phyloP scores from a whole-genome alignment of 305 asterid species.

The Fraxinus paxiana region DNA sequence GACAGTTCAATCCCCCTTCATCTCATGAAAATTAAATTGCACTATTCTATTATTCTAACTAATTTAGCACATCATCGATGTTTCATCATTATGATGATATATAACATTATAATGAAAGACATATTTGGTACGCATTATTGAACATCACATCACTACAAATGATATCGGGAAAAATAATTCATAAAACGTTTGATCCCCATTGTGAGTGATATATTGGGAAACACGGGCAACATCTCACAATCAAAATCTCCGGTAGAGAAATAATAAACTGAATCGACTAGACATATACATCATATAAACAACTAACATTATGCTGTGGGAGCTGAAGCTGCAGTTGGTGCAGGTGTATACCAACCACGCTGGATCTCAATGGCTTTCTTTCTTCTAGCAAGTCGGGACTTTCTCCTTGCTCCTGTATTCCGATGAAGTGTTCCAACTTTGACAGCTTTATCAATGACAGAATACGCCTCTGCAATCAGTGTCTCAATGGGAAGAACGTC shows the following conservation, averaged over 20 bases:
- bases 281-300: not conserved
- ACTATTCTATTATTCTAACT: no score
- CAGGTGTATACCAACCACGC: constrained; percentile 85
- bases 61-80: no score
- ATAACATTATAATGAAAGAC: not conserved
- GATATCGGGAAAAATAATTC: not conserved
- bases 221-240: not conserved
- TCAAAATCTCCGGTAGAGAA: not conserved
- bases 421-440: constrained; percentile 73
- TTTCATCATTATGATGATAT: no score
- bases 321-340: constrained; percentile 38
- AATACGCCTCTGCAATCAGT: constrained; percentile 86
- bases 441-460: constrained; percentile 80
- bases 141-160: not conserved
- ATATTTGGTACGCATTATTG: not conserved
- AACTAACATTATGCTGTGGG: constrained; percentile 31
- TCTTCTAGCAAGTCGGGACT: constrained; percentile 89
- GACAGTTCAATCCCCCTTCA: no score
- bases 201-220: not conserved
- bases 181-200: not conserved
- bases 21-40: no score
- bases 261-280: not conserved
- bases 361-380: constrained; percentile 75
- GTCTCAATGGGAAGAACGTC: constrained; percentile 70
- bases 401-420: constrained; percentile 92